phyloP scores from a whole-genome alignment of 2,329 filamentous ascomycete species.

The Colletotrichum tropicicola region DNA sequence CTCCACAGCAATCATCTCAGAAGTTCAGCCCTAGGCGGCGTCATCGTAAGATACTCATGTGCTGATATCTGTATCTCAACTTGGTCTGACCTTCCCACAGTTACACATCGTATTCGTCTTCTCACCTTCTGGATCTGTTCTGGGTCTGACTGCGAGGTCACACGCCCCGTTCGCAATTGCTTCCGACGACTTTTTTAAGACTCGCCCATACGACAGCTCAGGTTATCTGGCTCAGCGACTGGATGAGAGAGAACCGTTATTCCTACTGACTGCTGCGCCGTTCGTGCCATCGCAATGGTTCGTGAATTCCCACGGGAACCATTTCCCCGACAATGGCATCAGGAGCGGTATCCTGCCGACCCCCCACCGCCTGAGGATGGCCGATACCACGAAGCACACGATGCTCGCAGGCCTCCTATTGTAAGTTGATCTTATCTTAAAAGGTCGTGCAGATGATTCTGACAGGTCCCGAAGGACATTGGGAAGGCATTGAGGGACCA shows the following conservation, averaged over 20 bases:
- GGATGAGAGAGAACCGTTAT: neutral
- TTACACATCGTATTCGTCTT: constrained; percentile 25
- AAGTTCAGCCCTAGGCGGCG: neutral
- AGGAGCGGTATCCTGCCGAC: constrained; percentile 36
- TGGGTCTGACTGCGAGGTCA: neutral
- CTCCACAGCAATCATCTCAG: neutral
- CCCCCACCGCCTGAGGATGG: constrained; percentile 25
- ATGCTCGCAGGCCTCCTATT: constrained; percentile 29
- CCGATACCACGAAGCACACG: constrained; percentile 26
- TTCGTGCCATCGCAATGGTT: constrained; percentile 44
- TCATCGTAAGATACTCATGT: constrained; percentile 2
- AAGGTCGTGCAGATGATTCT: neutral
- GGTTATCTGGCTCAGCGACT: neutral
- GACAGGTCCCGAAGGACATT: constrained; percentile 51
- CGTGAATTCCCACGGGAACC: constrained; percentile 49
- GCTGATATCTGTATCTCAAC: neutral
- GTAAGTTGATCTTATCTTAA: constrained; percentile 1
- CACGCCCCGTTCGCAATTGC: neutral
- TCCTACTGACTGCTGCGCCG: neutral
- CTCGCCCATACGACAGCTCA: neutral
- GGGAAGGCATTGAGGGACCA: constrained; percentile 60
- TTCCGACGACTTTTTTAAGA: neutral
- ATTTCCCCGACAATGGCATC: constrained; percentile 45
- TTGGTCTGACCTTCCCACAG: constrained; percentile 20
- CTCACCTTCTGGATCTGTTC: neutral